A percentile compares a stretch with the other conserved stretches of the same genome.
Evolutionary conservation across 1,284 basidiomycete species (phyloP).

Genomic region (Naganishia sp.): DNA sequence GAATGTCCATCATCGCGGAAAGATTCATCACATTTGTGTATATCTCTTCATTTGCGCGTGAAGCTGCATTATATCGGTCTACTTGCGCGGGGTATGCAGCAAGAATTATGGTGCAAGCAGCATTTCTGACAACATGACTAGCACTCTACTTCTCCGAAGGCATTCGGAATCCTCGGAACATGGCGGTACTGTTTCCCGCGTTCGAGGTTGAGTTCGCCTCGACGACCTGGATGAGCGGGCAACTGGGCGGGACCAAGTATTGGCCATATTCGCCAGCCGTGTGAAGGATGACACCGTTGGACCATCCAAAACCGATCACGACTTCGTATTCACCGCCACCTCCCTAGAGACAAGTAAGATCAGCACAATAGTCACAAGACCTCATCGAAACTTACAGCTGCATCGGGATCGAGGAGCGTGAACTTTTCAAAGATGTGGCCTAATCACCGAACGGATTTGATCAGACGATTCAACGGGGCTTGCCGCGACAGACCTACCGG

Average conservation of each 20-base stretch:
- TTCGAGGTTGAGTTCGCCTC: conserved; percentile 34
- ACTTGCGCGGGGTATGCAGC: neutral
- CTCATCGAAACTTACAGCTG: conserved; percentile 5
- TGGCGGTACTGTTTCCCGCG: conserved; percentile 3
- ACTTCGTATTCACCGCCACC: conserved; percentile 36
- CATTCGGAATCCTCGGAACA: conserved; percentile 25
- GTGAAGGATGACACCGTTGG: conserved; percentile 67
- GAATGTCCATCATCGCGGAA: no score
- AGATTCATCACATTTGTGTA: no score
- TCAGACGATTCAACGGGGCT: conserved; percentile 29
- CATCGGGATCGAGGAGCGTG: conserved; percentile 23
- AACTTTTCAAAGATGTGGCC: conserved; percentile 84
- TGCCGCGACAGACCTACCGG: conserved; percentile 81
- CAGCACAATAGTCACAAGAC: neutral
- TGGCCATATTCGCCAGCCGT: conserved; percentile 67
- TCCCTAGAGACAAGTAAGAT: conserved; percentile 6
- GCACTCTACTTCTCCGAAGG: conserved; percentile 14
- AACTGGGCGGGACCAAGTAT: conserved; percentile 65
- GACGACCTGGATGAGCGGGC: conserved; percentile 61
- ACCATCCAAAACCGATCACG: conserved; percentile 66
- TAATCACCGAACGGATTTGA: neutral
- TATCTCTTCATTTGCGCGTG: neutral
- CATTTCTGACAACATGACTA: neutral
- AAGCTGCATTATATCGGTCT: conserved; percentile 8
- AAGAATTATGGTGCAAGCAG: conserved; percentile 10